phyloP scores from a whole-genome alignment of 352 stramenopile species.

The Phytophthora macrochlamydospora region DNA sequence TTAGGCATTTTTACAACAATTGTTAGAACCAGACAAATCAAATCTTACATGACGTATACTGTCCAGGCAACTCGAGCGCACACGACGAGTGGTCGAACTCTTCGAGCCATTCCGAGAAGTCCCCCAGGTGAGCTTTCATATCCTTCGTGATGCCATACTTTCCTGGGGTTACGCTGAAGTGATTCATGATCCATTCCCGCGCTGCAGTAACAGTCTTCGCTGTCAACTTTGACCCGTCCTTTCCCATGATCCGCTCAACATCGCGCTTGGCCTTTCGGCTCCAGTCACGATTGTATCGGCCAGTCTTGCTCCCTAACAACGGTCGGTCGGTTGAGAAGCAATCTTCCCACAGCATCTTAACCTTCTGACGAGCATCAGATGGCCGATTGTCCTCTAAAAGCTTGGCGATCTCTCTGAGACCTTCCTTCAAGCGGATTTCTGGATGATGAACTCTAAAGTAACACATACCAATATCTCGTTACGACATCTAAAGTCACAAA shows the following conservation, averaged over 20 bases:
- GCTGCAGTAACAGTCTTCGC: conserved; percentile 58
- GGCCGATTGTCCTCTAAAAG: conserved; percentile 61
- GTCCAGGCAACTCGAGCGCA: conserved; percentile 75
- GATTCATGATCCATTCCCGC: conserved; percentile 71
- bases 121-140: conserved; percentile 77
- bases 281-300: conserved; percentile 83
- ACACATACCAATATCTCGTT: conserved; percentile 10
- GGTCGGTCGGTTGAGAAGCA: conserved; percentile 62
- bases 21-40: conserved; percentile 8
- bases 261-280: conserved; percentile 51
- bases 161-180: conserved; percentile 74
- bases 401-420: conserved; percentile 65
- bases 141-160: conserved; percentile 79
- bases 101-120: conserved; percentile 88
- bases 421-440: conserved; percentile 83
- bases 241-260: conserved; percentile 78
- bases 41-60: conserved; percentile 71
- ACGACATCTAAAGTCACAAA: conserved; percentile 1
- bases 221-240: conserved; percentile 59
- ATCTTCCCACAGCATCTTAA: conserved; percentile 58
- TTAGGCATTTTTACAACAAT: conserved; percentile 3
- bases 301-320: conserved; percentile 63
- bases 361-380: conserved; percentile 32
- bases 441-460: conserved; percentile 73
- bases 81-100: conserved; percentile 80